Evolutionary conservation across 805 yeast genomes (phyloP), one percentile per base, ranked within the genome.

Genomic region (Candida multigemmis): DNA sequence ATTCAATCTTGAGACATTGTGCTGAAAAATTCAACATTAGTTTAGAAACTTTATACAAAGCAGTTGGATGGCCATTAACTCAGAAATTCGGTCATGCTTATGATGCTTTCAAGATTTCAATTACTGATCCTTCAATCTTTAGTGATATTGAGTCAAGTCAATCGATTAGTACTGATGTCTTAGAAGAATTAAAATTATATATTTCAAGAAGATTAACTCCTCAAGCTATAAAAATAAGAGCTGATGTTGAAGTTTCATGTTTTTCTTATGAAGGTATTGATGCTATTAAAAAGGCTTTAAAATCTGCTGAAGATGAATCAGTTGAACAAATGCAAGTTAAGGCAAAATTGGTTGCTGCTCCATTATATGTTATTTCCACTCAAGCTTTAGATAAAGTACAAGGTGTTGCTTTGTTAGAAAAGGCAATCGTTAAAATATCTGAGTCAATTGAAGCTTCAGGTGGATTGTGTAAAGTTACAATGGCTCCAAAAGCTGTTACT

Each of bases 401-500:
- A 47, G 98, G 98, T 53, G 70, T 91, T 40, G 81, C 78, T 33
- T 60, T 75, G 23, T 69, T 91, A 49, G 78, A 76, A 49, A 56
- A 70, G 41, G 94, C 97, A 25, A 84, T 91, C 39, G 80, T 71
- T 39, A 75, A 69, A 42, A 81, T 91, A 37, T 68, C 72, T 34
- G 73, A 71, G 43, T 66, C 76, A 26, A 86, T 91, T 46, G 70
- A 69, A 34, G 64, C 68, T 12, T 68, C 73, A 30, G 94, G 85
- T 28, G 98, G 98, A 50, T 71, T 74, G 32, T 80, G 94, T 55
- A 84, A 82, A 41, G 80, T 89, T 38, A 86, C 93, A 29, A 89
- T 89, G 96, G 89, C 94, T 45, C 97, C 98, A 50, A 89, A 87
- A 74, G 96, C 97, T 22, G 97, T 91, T 41, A 86, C 96, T 31